Evolutionary conservation across 139 green algal genomes (phyloP), one percentile per base, ranked within the genome.

Genomic region (Volvox reticuliferus): DNA sequence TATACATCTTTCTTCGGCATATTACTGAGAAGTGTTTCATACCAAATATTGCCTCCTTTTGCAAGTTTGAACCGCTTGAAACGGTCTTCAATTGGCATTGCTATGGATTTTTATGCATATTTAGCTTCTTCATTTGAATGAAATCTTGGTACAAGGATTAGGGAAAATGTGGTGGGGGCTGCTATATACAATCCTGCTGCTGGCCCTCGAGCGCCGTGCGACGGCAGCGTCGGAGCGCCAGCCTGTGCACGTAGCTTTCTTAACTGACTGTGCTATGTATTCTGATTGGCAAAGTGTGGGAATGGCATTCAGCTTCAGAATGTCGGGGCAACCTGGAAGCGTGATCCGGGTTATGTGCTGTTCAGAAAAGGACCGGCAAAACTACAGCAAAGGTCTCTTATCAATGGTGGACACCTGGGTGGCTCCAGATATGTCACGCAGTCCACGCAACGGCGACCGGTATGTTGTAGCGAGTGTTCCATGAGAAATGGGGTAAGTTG

Each of bases 301-400:
- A 80, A 93, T 93, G 92, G 85, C 87, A 1, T 96, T 90, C 76
- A 94, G 92, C 82, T 96, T 96, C 87, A 92, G 89, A 28, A 96
- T 95, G 82, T 86, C 91, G 1, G 93, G 94, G 13, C 96, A 98
- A 89, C 93, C 95, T 0, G 96, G 96, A 26, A 93, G 92, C 0
- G 91, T 98, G 26, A 97, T 93, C 26, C 93, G 96, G 16, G 94
- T 98, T 12, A 95, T 98, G 95, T 96, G 95, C 88, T 98, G 96
- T 94, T 95, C 94, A 2, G 80, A 94, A 0, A 93, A 95, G 81
- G 93, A 98, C 80, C 82, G 77, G 26, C 88, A 81, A 21, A 76
- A 44, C 0, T 96, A 96, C 81, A 82, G 79, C 79, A 71, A 63
- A 12, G 87, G 84, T 22, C 81, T 94, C 33, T 86, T 95, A 65